Percentiles rank a stretch among this genome's conserved stretches.
phyloP scores from a whole-genome alignment of 257 asterid genomes.

The Lycium ferocissimum region DNA sequence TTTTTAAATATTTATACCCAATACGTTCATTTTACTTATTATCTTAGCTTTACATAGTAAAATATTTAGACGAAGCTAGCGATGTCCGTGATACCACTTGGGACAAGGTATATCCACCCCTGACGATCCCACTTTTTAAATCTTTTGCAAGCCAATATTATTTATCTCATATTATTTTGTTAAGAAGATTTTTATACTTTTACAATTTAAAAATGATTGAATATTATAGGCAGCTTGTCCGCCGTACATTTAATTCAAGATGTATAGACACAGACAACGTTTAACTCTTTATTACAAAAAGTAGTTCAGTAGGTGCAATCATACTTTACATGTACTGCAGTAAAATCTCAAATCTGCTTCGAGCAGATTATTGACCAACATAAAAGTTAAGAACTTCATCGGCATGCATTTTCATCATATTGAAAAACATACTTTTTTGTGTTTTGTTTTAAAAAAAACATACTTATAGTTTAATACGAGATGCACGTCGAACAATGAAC shows the following conservation, averaged over 20 bases:
- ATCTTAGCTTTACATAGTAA: background rate
- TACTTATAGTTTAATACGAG: background rate
- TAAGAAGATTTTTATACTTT: background rate
- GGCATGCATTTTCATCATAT: background rate
- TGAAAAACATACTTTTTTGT: background rate
- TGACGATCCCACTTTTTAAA: too few species aligned
- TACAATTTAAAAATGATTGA: background rate
- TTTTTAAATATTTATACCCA: too few species aligned
- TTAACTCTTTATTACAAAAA: background rate
- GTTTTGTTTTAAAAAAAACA: background rate
- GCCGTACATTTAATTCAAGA: background rate
- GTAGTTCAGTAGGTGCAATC: background rate
- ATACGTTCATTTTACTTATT: background rate
- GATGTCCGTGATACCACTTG: background rate
- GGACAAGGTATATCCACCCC: background rate
- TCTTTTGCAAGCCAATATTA: background rate
- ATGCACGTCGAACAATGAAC: background rate
- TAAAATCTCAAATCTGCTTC: background rate
- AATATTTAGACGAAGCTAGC: too few species aligned
- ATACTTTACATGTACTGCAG: background rate
- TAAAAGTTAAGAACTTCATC: background rate
- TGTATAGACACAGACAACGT: background rate
- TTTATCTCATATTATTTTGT: background rate
- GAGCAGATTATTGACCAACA: background rate
- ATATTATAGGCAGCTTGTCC: background rate